A percentile compares a stretch with the other conserved stretches of the same genome.
Conservation (phyloP, 2,329 filamentous ascomycete species). For the Cladophialophora carrionii region DNA sequence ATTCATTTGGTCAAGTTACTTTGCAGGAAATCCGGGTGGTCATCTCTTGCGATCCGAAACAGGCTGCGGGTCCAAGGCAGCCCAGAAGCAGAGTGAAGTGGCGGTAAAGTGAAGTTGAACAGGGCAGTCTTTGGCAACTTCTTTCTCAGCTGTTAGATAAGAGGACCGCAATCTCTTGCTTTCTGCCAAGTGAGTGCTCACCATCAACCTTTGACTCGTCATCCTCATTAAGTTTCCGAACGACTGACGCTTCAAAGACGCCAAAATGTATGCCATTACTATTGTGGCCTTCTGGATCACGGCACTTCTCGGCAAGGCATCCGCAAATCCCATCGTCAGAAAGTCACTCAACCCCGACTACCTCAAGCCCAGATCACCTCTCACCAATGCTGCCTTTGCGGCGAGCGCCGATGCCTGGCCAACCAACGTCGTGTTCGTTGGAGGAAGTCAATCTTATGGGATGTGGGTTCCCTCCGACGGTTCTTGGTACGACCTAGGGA, state of each 20-base stretch:
- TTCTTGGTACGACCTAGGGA: constrained; percentile 29
- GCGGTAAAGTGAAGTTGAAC: not conserved
- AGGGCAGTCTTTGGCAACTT: not conserved
- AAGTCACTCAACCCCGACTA: constrained; percentile 29
- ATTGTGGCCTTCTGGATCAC: constrained; percentile 22
- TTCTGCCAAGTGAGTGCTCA: not conserved
- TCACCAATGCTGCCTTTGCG: constrained; percentile 15
- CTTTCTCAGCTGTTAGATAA: constrained; percentile 10
- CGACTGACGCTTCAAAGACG: not conserved
- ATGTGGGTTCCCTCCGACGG: constrained; percentile 36
- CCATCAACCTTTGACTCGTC: not conserved
- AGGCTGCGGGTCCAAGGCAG: not conserved
- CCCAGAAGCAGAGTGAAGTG: not conserved
- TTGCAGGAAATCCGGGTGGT: not conserved
- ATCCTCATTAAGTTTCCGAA: not conserved
- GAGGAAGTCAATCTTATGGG: constrained; percentile 36
- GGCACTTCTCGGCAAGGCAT: constrained; percentile 18
- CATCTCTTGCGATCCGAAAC: constrained; percentile 5
- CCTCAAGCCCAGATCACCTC: constrained; percentile 26
- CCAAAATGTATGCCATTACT: constrained; percentile 24
- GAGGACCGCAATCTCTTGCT: constrained; percentile 1
- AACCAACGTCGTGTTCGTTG: constrained; percentile 36
- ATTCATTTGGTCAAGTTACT: not conserved
- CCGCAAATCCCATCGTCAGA: constrained; percentile 25
- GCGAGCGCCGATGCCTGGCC: constrained; percentile 32